Evolutionary conservation across 306 rosid species (phyloP).

Genomic region (Trichosanthes truncata): DNA sequence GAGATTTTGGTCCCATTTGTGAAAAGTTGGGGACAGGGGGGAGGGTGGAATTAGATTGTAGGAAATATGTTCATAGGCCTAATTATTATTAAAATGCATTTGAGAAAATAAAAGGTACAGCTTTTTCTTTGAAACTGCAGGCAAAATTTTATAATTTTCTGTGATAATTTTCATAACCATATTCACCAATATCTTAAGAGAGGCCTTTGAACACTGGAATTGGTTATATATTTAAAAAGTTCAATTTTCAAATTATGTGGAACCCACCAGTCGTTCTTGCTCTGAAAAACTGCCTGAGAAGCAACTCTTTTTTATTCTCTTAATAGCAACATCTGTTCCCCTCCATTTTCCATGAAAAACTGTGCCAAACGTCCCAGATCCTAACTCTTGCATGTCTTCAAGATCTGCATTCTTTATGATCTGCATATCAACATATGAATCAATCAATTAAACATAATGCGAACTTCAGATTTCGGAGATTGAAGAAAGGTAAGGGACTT

Average conservation of each 20-base stretch:
- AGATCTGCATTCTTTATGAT: conserved; percentile 70
- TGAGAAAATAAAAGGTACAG: not conserved
- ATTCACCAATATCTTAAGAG: not conserved
- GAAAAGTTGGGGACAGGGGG: not conserved
- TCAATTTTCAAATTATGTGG: conserved; percentile 9
- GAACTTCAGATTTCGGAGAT: not conserved
- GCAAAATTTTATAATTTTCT: not conserved
- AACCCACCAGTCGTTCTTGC: conserved; percentile 84
- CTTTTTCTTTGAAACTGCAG: not conserved
- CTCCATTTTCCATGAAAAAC: conserved; percentile 97
- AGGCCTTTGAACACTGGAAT: not conserved
- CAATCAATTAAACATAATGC: conserved; percentile 6
- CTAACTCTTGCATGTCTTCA: conserved; percentile 75
- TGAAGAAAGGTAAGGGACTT: not conserved
- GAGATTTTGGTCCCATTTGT: conserved; percentile 6
- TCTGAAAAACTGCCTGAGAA: conserved; percentile 73
- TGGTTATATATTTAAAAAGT: conserved; percentile 3
- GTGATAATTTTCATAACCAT: not conserved
- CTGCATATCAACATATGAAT: conserved; percentile 37
- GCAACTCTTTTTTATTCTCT: conserved; percentile 89
- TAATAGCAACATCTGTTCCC: conserved; percentile 95
- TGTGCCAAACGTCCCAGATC: conserved; percentile 97
- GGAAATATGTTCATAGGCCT: not conserved
- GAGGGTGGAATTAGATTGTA: not conserved
- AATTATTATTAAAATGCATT: not conserved